Conservation (phyloP, 1,284 basidiomycete genomes). For the Pseudozyma tsukubaensis region DNA sequence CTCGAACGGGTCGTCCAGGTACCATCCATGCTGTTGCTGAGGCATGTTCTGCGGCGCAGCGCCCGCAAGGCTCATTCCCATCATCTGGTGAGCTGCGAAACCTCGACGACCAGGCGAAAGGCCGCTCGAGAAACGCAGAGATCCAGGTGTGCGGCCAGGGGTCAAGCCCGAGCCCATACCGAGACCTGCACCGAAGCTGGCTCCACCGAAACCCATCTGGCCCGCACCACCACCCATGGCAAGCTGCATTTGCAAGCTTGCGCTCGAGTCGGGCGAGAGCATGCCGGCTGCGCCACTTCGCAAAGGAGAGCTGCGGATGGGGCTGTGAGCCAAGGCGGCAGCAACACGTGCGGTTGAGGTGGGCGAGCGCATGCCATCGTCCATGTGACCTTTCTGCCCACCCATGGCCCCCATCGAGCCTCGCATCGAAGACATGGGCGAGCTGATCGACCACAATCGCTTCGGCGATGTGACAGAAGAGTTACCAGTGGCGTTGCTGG, state of each 20-base stretch:
- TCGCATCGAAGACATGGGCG: slow-evolving; percentile 51
- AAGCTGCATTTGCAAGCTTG: slow-evolving; percentile 49
- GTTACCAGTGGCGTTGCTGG: slow-evolving; percentile 18
- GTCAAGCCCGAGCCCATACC: slow-evolving; percentile 46
- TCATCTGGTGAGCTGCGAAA: slow-evolving; percentile 26
- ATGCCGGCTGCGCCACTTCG: slow-evolving; percentile 37
- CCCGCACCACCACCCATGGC: slow-evolving; percentile 38
- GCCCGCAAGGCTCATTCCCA: slow-evolving; percentile 35
- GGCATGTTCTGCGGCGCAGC: slow-evolving; percentile 25
- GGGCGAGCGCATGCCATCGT: slow-evolving; percentile 36
- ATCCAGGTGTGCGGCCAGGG: slow-evolving; percentile 39
- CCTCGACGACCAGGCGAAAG: slow-evolving; percentile 45
- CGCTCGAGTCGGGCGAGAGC: slow-evolving; percentile 44
- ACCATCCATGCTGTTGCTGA: slow-evolving; percentile 35
- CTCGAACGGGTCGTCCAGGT: slow-evolving; percentile 47
- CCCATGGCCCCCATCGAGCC: slow-evolving; percentile 10
- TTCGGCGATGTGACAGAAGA: slow-evolving; percentile 45
- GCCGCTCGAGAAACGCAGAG: slow-evolving; percentile 39
- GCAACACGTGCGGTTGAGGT: slow-evolving; percentile 42
- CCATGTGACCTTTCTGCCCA: slow-evolving; percentile 25
- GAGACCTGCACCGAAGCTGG: slow-evolving; percentile 35
- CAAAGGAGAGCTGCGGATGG: slow-evolving; percentile 44
- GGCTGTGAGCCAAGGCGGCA: slow-evolving; percentile 40
- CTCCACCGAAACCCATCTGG: slow-evolving; percentile 30
- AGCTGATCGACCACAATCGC: slow-evolving; percentile 51